Base-by-base conservation (phyloP, 352 stramenopile genomes). In the Phytophthora sp. region DNA sequence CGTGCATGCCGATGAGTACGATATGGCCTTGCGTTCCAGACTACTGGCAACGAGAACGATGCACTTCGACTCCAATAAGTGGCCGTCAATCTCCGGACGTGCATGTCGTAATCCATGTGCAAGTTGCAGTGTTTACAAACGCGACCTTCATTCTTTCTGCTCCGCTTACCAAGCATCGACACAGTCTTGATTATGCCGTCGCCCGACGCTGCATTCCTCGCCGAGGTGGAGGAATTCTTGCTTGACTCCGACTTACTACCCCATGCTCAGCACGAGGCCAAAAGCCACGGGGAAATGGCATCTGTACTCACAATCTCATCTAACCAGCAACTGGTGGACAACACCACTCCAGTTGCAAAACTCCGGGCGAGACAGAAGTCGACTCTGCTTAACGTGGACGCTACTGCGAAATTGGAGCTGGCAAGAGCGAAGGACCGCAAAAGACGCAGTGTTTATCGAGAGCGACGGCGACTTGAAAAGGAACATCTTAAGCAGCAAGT, bases 1-100 rank as follows among this genome's bases (percentile, higher is more conserved):
- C 8, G 65, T 69, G 61, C 61, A 69, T 13, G 44, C 61, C 2
- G 61, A 69, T 39, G 61, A 69, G 34, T 24, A 18, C 12, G 61
- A n/a, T n/a, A n/a, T n/a, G 61, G 0, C 60, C 44, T 45, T 59
- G 44, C 20, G 27, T 65, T 1, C 48, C 45, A 4, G 28, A 38
- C 35, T 54, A 53, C 1, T n/a, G n/a, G n/a, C n/a, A n/a, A n/a
- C n/a, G n/a, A n/a, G n/a, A n/a, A n/a, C n/a, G n/a, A n/a, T n/a
- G n/a, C n/a, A n/a, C n/a, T n/a, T n/a, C n/a, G n/a, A n/a, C n/a
- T n/a, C n/a, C n/a, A n/a, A n/a, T n/a, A n/a, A n/a, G n/a, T n/a
- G n/a, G n/a, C n/a, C n/a, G n/a, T n/a, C n/a, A n/a, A n/a, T n/a
- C n/a, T n/a, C n/a, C n/a, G n/a, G n/a, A n/a, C n/a, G n/a, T n/a